These are phyloP conservation scores for Knufia petricola DNA, from an alignment of 2,329 filamentous ascomycete genomes.

Conservation along the genomic window DNA sequence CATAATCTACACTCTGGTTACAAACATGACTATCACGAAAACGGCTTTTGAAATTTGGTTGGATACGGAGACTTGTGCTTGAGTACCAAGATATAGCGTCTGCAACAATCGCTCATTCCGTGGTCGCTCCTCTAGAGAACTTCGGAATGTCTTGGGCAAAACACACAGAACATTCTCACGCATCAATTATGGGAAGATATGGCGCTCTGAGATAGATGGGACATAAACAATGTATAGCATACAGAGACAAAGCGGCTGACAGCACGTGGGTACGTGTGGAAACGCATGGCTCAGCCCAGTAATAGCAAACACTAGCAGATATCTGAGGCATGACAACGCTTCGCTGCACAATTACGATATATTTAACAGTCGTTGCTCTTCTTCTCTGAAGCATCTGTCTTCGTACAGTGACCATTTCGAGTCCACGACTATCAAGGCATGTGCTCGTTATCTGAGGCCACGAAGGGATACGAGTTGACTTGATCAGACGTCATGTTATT, in stretches of 20 bases:
- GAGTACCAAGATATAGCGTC: no score
- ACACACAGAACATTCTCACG: background rate
- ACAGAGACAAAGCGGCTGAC: no score
- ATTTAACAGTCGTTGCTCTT: background rate
- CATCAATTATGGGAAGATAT: background rate
- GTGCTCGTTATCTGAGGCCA: no score
- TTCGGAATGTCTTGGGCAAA: background rate
- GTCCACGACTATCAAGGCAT: no score
- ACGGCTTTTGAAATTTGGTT: background rate
- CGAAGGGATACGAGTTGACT: no score
- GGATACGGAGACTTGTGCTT: background rate
- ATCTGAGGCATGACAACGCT: background rate
- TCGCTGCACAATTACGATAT: no score
- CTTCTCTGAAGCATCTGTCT: background rate
- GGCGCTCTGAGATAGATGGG: conserved; percentile 1
- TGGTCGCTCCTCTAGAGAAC: background rate
- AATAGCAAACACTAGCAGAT: background rate
- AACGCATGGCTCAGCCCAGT: background rate
- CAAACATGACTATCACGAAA: no score
- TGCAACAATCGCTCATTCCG: no score
- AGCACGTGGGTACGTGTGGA: background rate
- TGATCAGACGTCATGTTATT: no score
- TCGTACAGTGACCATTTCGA: background rate
- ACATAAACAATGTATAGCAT: background rate
- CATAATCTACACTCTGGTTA: no score